Evolutionary conservation across 169 alveolate genomes (phyloP), one percentile per base, ranked within the genome.

Genomic region (Amoebophrya sp.): DNA sequence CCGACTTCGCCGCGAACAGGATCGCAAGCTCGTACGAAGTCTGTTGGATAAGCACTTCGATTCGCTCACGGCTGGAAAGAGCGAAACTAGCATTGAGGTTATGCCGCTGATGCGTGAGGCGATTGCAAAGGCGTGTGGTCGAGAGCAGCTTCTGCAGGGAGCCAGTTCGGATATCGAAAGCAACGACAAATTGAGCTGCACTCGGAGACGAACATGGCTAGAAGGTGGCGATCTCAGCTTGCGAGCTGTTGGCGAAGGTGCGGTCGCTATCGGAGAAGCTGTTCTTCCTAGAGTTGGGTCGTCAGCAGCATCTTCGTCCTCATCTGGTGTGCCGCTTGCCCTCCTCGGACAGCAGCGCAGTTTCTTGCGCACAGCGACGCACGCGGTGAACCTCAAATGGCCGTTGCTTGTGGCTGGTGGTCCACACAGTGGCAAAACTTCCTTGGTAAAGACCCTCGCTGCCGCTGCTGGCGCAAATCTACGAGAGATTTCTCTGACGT

Each of bases 391-490:
- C n/a, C 76, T 55, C 39, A 14, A 41, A 53, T 93, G 94, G 94
- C 94, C 94, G 0, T 90, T 90, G 3, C 90, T 93, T 0, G 40
- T 93, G 0, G 54, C 92, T 24, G 94, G 94, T 40, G 91, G 89
- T 41, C 77, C 92, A 24, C 53, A 90, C 34, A 89, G 89, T 36
- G 94, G 95, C 0, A 92, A 93, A 78, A 54, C 91, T 65, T 41
- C 93, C 39, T 39, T 92, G 41, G 94, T 94, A 53, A 92, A 93
- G 47, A 90, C 93, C 92, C 94, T 94, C 41, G 94, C 93, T 3
- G 92, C 93, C n/a, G 94, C 94, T 33, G 65, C 89, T n/a, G 91
- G 94, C 54, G 54, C 90, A 38, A 77, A 54, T 0, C 41, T 94
- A 54, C 90, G 90, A 41, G 94, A 92, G 90, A 89, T 94, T 91